phyloP scores from a whole-genome alignment of 768 basidiomycete genomes.

The Leccinellum albellum region DNA sequence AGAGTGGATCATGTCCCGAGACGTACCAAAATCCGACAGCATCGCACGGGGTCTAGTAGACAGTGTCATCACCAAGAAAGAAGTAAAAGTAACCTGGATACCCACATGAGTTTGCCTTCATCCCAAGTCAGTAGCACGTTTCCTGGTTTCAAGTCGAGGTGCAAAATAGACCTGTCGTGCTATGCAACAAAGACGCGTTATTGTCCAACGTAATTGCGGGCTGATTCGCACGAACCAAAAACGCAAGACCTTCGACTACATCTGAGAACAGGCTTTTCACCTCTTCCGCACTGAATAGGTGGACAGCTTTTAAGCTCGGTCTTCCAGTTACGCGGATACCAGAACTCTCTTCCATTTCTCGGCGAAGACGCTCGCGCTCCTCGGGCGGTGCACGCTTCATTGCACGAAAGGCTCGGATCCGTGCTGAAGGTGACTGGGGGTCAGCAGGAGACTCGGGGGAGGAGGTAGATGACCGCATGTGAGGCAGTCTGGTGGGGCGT shows the following conservation, averaged over 20 bases:
- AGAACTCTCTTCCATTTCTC: constrained; percentile 41
- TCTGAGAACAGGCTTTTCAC: constrained; percentile 77
- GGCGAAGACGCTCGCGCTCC: constrained; percentile 58
- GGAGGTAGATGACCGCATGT: constrained; percentile 34
- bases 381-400: constrained; percentile 62
- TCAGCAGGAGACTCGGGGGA: constrained; percentile 32
- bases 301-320: constrained; percentile 65
- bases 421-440: constrained; percentile 56
- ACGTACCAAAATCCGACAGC: constrained; percentile 95
- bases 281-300: constrained; percentile 83
- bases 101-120: constrained; percentile 76
- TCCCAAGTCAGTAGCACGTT: constrained; percentile 93
- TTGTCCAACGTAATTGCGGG: neutral
- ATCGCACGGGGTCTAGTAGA: constrained; percentile 82
- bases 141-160: constrained; percentile 91
- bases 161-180: constrained; percentile 83
- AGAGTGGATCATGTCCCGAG: constrained; percentile 80
- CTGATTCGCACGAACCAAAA: constrained; percentile 55
- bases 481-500: constrained; percentile 42
- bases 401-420: constrained; percentile 73
- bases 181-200: constrained; percentile 26
- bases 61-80: neutral
- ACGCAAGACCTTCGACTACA: constrained; percentile 81
- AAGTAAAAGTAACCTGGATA: neutral
- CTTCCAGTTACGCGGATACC: constrained; percentile 22